Conservation (phyloP, 148 eudicot species). For the Cornus kousa region DNA sequence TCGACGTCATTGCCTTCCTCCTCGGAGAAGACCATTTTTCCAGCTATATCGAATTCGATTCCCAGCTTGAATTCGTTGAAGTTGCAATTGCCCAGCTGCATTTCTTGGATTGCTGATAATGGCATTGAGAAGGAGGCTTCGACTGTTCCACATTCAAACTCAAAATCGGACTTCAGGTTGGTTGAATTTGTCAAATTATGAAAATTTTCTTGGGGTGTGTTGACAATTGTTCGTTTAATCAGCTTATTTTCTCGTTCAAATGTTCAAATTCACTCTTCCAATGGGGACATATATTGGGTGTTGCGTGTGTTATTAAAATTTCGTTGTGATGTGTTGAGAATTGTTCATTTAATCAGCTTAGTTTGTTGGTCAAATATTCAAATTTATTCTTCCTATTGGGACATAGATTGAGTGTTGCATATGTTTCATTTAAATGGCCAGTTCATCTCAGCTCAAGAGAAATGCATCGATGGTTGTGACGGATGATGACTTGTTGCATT, state of each 20-base stretch:
- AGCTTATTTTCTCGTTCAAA: too few relatives aligned
- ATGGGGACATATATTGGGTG: too few relatives aligned
- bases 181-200: constrained; percentile 1
- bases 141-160: constrained; percentile 14
- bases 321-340: background rate
- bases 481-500: constrained; percentile 60
- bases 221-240: too few relatives aligned
- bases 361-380: background rate
- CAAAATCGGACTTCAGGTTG: constrained; percentile 43
- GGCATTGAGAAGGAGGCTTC: constrained; percentile 21
- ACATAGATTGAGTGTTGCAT: background rate
- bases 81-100: constrained; percentile 35
- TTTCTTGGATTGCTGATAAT: constrained; percentile 26
- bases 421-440: constrained; percentile 25
- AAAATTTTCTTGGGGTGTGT: background rate
- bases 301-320: too few relatives aligned
- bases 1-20: constrained; percentile 11
- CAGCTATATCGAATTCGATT: constrained; percentile 22
- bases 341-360: background rate
- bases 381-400: background rate
- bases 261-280: too few relatives aligned
- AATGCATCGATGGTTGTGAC: constrained; percentile 35
- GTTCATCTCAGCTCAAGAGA: constrained; percentile 42
- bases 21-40: background rate
- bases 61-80: constrained; percentile 36